A percentile compares a stretch with the other conserved stretches of the same genome.
Evolutionary conservation across 257 asterid genomes (phyloP).

Genomic region (Solanum piurae): DNA sequence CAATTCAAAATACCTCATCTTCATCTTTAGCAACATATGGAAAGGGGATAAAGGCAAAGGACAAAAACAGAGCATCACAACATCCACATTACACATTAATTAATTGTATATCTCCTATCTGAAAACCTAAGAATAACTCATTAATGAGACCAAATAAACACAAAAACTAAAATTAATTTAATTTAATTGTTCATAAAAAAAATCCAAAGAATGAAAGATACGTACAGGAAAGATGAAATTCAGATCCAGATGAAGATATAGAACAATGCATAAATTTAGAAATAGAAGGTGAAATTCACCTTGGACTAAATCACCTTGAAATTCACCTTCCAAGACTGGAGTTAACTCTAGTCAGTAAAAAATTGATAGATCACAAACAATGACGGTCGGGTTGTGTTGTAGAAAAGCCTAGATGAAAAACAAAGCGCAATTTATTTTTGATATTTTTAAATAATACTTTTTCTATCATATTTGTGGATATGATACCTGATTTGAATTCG

Average conservation of each 20-base stretch:
- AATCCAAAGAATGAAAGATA: background rate
- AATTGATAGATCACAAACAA: background rate
- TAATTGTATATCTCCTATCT: background rate
- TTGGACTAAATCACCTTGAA: background rate
- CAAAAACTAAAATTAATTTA: background rate
- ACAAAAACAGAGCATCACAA: background rate
- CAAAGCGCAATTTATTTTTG: too few relatives aligned
- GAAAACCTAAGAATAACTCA: background rate
- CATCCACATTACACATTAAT: background rate
- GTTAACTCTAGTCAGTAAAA: background rate
- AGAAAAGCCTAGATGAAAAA: background rate
- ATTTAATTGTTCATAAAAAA: background rate
- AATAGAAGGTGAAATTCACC: background rate
- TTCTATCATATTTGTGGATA: too few relatives aligned
- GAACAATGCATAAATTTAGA: background rate
- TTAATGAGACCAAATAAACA: background rate
- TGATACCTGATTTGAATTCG: too few relatives aligned
- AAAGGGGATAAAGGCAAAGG: background rate
- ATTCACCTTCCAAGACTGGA: background rate
- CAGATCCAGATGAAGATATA: background rate
- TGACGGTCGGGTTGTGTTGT: background rate
- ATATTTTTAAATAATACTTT: too few relatives aligned
- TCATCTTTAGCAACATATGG: background rate
- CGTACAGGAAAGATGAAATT: background rate
- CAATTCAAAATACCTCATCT: background rate